These are phyloP conservation scores for Linum lewisii DNA, from an alignment of 345 rosid genomes.

Conservation along the genomic window DNA sequence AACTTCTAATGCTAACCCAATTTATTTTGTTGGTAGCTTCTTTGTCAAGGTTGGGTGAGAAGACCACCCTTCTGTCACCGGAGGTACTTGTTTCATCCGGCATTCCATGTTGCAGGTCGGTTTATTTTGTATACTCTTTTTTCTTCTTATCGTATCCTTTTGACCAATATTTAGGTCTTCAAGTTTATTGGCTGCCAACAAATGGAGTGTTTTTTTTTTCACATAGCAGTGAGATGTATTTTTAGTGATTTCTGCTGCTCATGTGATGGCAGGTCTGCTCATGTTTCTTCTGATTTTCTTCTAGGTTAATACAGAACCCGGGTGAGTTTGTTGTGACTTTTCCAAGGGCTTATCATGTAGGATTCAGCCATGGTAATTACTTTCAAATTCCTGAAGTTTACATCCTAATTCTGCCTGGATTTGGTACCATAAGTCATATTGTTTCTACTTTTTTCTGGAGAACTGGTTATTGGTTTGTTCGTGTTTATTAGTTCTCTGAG, in stretches of 20 bases:
- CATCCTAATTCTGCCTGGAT: too few relatives aligned
- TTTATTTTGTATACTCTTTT: conserved; percentile 9
- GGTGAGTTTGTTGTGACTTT: conserved; percentile 99
- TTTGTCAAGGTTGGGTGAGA: conserved; percentile 82
- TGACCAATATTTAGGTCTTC: neutral
- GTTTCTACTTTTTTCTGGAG: too few relatives aligned
- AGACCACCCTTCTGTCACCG: conserved; percentile 95
- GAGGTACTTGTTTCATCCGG: conserved; percentile 68
- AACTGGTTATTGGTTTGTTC: too few relatives aligned
- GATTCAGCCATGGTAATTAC: conserved; percentile 99
- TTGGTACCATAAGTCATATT: too few relatives aligned
- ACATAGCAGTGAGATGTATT: conserved; percentile 3
- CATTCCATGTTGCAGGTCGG: conserved; percentile 96
- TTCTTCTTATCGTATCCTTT: neutral
- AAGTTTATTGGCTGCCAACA: neutral
- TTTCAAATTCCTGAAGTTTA: conserved; percentile 5
- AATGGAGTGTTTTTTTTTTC: neutral
- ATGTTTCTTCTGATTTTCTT: conserved; percentile 20
- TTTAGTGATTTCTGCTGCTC: conserved; percentile 12
- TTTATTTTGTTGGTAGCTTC: conserved; percentile 55
- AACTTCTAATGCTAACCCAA: conserved; percentile 3
- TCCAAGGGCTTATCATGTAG: conserved; percentile 97
- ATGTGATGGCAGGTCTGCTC: conserved; percentile 18
- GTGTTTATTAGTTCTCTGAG: neutral
- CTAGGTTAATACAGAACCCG: conserved; percentile 90